Evolutionary conservation across 2,329 filamentous ascomycete genomes (phyloP), one percentile per base, ranked within the genome.

Genomic region (Ophiocordyceps robertsii): DNA sequence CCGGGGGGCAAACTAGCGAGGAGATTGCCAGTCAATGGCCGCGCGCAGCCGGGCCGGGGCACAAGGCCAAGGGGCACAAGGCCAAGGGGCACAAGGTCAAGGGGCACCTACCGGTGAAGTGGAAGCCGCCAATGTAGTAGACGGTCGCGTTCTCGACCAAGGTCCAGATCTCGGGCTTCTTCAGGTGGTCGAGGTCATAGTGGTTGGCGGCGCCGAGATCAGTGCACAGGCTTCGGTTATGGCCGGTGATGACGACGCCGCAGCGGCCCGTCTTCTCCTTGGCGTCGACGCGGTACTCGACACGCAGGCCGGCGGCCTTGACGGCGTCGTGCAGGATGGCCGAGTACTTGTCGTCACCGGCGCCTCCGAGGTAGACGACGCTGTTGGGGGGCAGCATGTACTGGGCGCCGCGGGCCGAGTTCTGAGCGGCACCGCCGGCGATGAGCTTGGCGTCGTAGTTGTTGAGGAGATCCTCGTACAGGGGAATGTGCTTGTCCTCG

Each of bases 161-260:
- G 52, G 78, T 75, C 92, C 92, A 98, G 66, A 96, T 82, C 66
- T 90, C 79, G 42, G 86, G 83, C 62, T 80, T 77, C 77, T 94
- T 87, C 63, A 98, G 69, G 65, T 98, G 92, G 49, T 92, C 87
- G 41, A 95, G 63, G 67, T 90, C 90, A 72, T 98, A 98, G 72
- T 88, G 84, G 72, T 98, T 98, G 54, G 92, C 92, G 48, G 92
- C 92, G 48, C 83, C 92, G 44, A 98, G 82, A 59, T 96, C 88
- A 48, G 92, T 98, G 73, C 83, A 85, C 73, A 98, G 82, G 62
- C 81, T 88, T 57, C 92, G 82, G 79, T 96, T 82, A 73, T 95
- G 86, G 60, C 88, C 92, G 32, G 90, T 98, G 66, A 98, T 95
- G 64, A 98, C 77, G 51, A 92, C 92, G 65, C 86, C 92, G 65